Conservation (phyloP, 2,329 filamentous ascomycete species). For the Sphaerulina populicola region DNA sequence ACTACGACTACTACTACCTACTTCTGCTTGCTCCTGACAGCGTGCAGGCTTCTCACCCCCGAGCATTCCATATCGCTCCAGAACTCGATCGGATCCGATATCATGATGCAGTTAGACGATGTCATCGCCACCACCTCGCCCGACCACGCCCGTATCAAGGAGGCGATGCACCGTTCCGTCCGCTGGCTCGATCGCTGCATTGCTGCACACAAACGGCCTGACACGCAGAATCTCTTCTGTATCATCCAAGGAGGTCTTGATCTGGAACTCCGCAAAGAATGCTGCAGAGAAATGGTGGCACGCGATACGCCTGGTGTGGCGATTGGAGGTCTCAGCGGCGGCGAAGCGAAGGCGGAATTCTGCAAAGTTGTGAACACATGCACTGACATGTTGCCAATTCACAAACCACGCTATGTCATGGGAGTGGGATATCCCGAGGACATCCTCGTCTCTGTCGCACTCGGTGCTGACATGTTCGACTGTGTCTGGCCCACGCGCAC, state of each 20-base stretch:
- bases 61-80: conserved; percentile 95
- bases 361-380: conserved; percentile 79
- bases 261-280: conserved; percentile 72
- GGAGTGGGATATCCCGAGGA: conserved; percentile 96
- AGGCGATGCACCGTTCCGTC: conserved; percentile 90
- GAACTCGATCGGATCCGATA: conserved; percentile 95
- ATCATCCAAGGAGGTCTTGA: conserved; percentile 96
- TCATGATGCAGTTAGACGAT: conserved; percentile 99
- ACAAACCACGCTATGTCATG: conserved; percentile 99
- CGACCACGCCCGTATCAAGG: conserved; percentile 75
- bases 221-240: conserved; percentile 87
- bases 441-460: conserved; percentile 80
- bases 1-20: too few relatives aligned
- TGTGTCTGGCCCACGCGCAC: conserved; percentile 98
- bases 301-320: conserved; percentile 92
- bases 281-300: conserved; percentile 77
- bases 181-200: conserved; percentile 96
- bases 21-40: background rate
- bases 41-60: conserved; percentile 63
- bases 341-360: conserved; percentile 87
- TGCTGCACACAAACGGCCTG: conserved; percentile 72
- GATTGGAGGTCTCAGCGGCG: conserved; percentile 88
- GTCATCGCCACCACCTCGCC: conserved; percentile 94
- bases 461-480: conserved; percentile 98
- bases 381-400: conserved; percentile 71